Base-by-base conservation (phyloP, 352 stramenopile species). In the Phytophthora pinifolia region DNA sequence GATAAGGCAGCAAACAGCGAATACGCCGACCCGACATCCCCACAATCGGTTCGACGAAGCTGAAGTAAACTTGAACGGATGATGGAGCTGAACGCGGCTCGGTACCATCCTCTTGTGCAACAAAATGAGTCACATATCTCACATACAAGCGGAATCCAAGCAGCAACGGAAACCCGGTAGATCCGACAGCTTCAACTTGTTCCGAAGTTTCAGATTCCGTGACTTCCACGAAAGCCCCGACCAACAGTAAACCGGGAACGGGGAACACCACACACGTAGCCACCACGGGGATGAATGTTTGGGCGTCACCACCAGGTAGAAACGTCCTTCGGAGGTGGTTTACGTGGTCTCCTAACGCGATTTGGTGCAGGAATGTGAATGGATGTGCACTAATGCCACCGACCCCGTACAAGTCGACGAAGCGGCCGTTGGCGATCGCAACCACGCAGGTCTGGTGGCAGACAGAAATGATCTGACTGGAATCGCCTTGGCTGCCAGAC, bases 81-180 rank as follows among this genome's bases (percentile, higher is more conserved):
- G 48, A 5, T 30, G 25, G 3, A 46, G 6, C 33, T 38, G 43
- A 9, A 31, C 29, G 51, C 22, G 27, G 7, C n/a, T 32, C 36
- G 1, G 38, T 32, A 17, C 7, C 25, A 12, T 22, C 13, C 9
- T 18, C n/a, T 22, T 3, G 14, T 20, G 20, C 12, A 3, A 50
- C 32, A 48, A 55, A 67, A 15, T 27, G 51, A 38, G 46, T 54
- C 6, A 41, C 42, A 46, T 52, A 55, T 18, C 37, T 37, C 1
- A 51, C 14, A 44, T 79, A 88, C 20, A 86, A 44, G 1, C 76
- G 69, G 27, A 88, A 86, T 3, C 78, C 78, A 47, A 82, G 62
- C 4, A 88, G 33, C 12, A 80, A 74, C 30, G 37, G 34, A 2
- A 44, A 9, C 15, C 33, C 14, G 9, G 9, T 17, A 0, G 33